phyloP scores from a whole-genome alignment of 768 basidiomycete genomes.

The Calocybe indica region DNA sequence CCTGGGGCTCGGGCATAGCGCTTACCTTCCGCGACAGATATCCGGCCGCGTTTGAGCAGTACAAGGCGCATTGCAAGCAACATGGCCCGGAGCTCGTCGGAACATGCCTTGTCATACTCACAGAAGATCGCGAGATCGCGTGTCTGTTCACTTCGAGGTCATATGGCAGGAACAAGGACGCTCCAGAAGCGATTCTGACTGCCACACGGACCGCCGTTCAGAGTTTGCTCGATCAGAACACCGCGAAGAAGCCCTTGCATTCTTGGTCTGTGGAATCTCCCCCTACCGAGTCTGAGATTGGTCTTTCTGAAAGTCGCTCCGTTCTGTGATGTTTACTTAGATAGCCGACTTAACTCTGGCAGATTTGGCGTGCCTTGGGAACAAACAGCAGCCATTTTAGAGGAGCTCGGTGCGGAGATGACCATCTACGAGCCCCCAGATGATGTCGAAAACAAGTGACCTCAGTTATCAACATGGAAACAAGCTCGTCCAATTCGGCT shows the following conservation, averaged over 20 bases:
- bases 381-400: conserved; percentile 27
- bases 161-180: conserved; percentile 32
- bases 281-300: background rate
- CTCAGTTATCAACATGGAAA: too few species aligned
- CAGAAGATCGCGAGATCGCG: conserved; percentile 27
- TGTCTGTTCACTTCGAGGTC: conserved; percentile 36
- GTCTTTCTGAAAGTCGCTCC: background rate
- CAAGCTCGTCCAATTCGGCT: too few species aligned
- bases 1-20: conserved; percentile 36
- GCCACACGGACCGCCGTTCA: conserved; percentile 26
- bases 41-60: conserved; percentile 27
- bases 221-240: conserved; percentile 29
- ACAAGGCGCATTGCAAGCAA: conserved; percentile 24
- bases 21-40: conserved; percentile 26
- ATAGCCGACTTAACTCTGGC: conserved; percentile 38
- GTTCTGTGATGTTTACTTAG: background rate
- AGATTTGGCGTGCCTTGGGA: conserved; percentile 39
- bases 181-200: conserved; percentile 26
- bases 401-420: conserved; percentile 25
- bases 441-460: background rate
- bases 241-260: conserved; percentile 24
- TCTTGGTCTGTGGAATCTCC: conserved; percentile 25
- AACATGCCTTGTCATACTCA: conserved; percentile 31
- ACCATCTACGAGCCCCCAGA: conserved; percentile 24
- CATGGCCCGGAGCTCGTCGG: conserved; percentile 24